Evolutionary conservation across 495 filamentous ascomycete genomes (phyloP).

Genomic region (Neurospora discreta): DNA sequence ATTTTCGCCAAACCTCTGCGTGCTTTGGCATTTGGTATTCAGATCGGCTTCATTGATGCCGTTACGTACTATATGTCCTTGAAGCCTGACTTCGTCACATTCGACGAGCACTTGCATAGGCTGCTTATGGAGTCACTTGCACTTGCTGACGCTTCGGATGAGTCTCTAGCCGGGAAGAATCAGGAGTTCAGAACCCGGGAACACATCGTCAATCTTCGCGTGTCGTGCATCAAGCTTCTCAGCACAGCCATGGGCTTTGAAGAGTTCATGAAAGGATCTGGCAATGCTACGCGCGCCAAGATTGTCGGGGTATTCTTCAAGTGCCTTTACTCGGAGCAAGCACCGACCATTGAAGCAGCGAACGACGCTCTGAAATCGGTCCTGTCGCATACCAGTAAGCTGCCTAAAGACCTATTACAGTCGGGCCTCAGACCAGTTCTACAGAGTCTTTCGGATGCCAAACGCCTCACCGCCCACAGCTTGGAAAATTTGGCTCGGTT

Average conservation of each 20-base stretch:
- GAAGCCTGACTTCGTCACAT: slow-evolving; percentile 73
- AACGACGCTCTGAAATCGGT: slow-evolving; percentile 80
- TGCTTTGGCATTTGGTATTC: slow-evolving; percentile 79
- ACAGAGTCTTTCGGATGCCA: slow-evolving; percentile 89
- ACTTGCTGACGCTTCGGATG: slow-evolving; percentile 86
- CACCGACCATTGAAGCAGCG: slow-evolving; percentile 87
- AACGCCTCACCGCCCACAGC: slow-evolving; percentile 77
- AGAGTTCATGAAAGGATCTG: slow-evolving; percentile 60
- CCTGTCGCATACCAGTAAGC: slow-evolving; percentile 73
- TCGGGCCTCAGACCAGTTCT: slow-evolving; percentile 88
- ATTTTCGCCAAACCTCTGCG: slow-evolving; percentile 93
- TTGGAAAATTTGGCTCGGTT: slow-evolving; percentile 85
- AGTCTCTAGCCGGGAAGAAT: slow-evolving; percentile 71
- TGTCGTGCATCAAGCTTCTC: slow-evolving; percentile 85
- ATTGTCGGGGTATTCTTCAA: slow-evolving; percentile 98
- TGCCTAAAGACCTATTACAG: slow-evolving; percentile 92
- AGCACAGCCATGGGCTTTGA: slow-evolving; percentile 87
- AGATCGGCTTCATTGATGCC: slow-evolving; percentile 97
- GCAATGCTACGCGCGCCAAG: slow-evolving; percentile 63
- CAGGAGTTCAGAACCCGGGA: slow-evolving; percentile 85
- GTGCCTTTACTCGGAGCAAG: slow-evolving; percentile 81
- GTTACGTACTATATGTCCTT: slow-evolving; percentile 86
- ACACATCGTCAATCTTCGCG: slow-evolving; percentile 80
- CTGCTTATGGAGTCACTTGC: slow-evolving; percentile 87
- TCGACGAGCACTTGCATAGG: slow-evolving; percentile 82